phyloP scores from a whole-genome alignment of 345 rosid genomes.

The Hirschfeldia incana region DNA sequence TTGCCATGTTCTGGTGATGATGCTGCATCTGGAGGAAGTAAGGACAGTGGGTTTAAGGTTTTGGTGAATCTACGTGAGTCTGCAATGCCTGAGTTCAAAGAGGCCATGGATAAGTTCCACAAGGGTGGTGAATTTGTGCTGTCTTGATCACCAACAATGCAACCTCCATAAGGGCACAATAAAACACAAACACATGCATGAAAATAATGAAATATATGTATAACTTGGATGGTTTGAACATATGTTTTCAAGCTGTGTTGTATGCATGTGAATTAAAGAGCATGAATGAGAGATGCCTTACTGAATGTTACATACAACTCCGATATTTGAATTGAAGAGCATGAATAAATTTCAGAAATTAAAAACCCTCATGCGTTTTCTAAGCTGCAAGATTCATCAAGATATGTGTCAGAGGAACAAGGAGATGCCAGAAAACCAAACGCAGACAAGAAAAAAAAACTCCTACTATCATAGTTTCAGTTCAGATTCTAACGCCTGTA shows the following conservation, averaged over 20 bases:
- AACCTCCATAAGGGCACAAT: background rate
- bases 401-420: background rate
- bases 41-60: constrained; percentile 66
- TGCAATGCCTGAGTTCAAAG: constrained; percentile 54
- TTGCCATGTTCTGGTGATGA: constrained; percentile 61
- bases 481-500: too few species aligned
- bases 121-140: constrained; percentile 46
- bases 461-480: too few species aligned
- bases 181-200: constrained; percentile 1
- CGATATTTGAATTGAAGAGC: constrained; percentile 10
- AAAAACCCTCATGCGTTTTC: background rate
- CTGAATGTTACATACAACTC: background rate
- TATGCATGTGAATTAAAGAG: constrained; percentile 11
- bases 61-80: constrained; percentile 57
- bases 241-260: constrained; percentile 17
- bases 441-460: too few species aligned
- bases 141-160: constrained; percentile 14
- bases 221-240: constrained; percentile 16
- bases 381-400: background rate
- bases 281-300: constrained; percentile 7
- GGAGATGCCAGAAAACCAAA: background rate
- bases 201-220: constrained; percentile 20
- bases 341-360: background rate
- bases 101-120: constrained; percentile 64
- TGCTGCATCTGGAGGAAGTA: constrained; percentile 35